These are phyloP conservation scores for Viola pubescens DNA, from an alignment of 441 rosid species.

Conservation along the genomic window DNA sequence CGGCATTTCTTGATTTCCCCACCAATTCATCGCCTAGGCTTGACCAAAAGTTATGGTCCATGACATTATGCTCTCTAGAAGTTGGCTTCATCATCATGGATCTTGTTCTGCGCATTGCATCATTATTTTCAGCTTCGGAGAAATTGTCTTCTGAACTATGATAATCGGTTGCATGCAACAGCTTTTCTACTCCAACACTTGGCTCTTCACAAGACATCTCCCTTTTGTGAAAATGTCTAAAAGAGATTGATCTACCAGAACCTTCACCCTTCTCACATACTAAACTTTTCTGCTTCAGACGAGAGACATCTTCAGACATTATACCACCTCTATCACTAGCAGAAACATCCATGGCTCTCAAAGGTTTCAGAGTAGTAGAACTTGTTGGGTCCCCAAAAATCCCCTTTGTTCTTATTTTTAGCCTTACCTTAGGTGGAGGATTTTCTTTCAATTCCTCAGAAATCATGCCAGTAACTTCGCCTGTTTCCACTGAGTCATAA, in stretches of 20 bases:
- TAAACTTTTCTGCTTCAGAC: constrained; percentile 14
- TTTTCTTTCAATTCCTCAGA: constrained; percentile 35
- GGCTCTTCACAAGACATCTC: constrained; percentile 17
- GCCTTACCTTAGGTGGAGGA: constrained; percentile 40
- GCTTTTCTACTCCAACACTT: constrained; percentile 25
- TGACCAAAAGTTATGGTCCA: constrained; percentile 24
- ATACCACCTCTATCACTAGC: constrained; percentile 23
- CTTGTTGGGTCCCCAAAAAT: constrained; percentile 28
- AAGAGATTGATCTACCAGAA: constrained; percentile 28
- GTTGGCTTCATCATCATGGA: constrained; percentile 55
- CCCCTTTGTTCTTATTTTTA: constrained; percentile 48
- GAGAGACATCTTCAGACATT: constrained; percentile 23
- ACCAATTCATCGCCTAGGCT: constrained; percentile 35
- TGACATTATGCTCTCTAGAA: constrained; percentile 33
- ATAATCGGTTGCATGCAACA: constrained; percentile 22
- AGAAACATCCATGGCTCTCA: constrained; percentile 26
- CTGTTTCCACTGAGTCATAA: constrained; percentile 15
- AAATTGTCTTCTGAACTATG: constrained; percentile 24
- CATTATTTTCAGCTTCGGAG: constrained; percentile 33
- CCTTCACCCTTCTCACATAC: constrained; percentile 21
- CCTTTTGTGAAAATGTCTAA: constrained; percentile 15
- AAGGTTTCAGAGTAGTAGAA: constrained; percentile 28
- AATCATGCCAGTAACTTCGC: constrained; percentile 24
- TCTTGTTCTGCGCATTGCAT: constrained; percentile 56
- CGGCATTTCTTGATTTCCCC: constrained; percentile 36